Evolutionary conservation across 768 basidiomycete species (phyloP).

Genomic region (Mycena rebaudengoi): DNA sequence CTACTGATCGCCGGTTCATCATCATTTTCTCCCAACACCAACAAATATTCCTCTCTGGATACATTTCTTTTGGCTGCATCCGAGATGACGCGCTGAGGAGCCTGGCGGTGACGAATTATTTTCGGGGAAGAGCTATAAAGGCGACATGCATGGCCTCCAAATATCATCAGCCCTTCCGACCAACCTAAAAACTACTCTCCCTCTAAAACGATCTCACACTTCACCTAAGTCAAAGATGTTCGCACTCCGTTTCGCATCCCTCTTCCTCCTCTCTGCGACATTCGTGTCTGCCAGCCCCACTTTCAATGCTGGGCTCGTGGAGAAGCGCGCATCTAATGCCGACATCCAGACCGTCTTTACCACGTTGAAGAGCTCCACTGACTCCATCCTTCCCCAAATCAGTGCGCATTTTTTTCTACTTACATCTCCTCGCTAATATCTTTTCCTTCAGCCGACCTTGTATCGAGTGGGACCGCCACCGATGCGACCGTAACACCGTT

Average conservation of each 20-base stretch:
- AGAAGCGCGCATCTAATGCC: slow-evolving; percentile 13
- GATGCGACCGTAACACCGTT: slow-evolving; percentile 21
- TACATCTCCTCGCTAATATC: neutral
- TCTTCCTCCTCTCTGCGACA: neutral
- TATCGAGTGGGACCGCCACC: slow-evolving; percentile 15
- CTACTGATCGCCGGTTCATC: too few relatives aligned
- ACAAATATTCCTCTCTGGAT: too few relatives aligned
- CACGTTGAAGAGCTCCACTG: slow-evolving; percentile 23
- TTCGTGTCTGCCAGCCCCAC: neutral
- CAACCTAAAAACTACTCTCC: too few relatives aligned
- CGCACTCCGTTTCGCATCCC: neutral
- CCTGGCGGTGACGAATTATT: too few relatives aligned
- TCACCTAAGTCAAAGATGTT: neutral
- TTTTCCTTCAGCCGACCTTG: slow-evolving; percentile 1
- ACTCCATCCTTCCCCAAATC: slow-evolving; percentile 26
- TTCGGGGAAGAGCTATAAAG: too few relatives aligned
- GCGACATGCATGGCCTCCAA: too few relatives aligned
- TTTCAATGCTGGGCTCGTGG: neutral
- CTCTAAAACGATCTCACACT: too few relatives aligned
- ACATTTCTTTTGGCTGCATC: too few relatives aligned
- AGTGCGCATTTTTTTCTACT: slow-evolving; percentile 5
- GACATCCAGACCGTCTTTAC: slow-evolving; percentile 19
- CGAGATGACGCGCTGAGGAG: too few relatives aligned
- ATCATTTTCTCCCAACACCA: too few relatives aligned
- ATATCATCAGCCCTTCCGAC: too few relatives aligned